Percentiles rank a stretch among this genome's conserved stretches.
Conservation (phyloP, 2,329 filamentous ascomycete genomes). For the Colletotrichum kahawae region DNA sequence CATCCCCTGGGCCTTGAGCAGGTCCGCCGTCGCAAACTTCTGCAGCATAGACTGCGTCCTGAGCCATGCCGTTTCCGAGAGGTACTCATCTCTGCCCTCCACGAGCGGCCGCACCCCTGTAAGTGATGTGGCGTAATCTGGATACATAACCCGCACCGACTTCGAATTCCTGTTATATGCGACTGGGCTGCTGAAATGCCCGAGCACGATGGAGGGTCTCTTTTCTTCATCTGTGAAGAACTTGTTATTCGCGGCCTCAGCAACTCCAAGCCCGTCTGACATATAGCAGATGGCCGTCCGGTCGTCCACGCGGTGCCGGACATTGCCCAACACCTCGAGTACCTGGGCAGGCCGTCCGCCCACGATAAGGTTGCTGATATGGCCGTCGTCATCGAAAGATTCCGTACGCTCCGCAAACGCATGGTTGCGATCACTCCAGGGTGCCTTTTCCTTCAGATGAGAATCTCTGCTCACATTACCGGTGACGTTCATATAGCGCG, state of each 20-base stretch:
- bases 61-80: constrained; percentile 27
- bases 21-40: constrained; percentile 65
- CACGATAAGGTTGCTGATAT: constrained; percentile 75
- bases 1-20: constrained; percentile 65
- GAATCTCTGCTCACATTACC: constrained; percentile 25
- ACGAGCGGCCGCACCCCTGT: constrained; percentile 29
- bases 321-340: constrained; percentile 58
- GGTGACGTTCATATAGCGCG: constrained; percentile 15
- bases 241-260: constrained; percentile 76
- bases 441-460: constrained; percentile 27
- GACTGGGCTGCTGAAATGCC: constrained; percentile 59
- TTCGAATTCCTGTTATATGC: constrained; percentile 42
- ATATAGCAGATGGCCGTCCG: constrained; percentile 77
- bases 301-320: constrained; percentile 70
- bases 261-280: constrained; percentile 81
- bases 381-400: constrained; percentile 40
- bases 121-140: constrained; percentile 37
- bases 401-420: neutral
- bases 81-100: neutral
- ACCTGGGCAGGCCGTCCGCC: constrained; percentile 62
- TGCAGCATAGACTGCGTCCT: constrained; percentile 61
- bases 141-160: constrained; percentile 41
- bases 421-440: constrained; percentile 4
- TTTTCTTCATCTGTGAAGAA: constrained; percentile 70
- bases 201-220: constrained; percentile 79